A percentile compares a stretch with the other conserved stretches of the same genome.
phyloP scores from a whole-genome alignment of 768 basidiomycete species.

The Neoboletus subvelutipes region DNA sequence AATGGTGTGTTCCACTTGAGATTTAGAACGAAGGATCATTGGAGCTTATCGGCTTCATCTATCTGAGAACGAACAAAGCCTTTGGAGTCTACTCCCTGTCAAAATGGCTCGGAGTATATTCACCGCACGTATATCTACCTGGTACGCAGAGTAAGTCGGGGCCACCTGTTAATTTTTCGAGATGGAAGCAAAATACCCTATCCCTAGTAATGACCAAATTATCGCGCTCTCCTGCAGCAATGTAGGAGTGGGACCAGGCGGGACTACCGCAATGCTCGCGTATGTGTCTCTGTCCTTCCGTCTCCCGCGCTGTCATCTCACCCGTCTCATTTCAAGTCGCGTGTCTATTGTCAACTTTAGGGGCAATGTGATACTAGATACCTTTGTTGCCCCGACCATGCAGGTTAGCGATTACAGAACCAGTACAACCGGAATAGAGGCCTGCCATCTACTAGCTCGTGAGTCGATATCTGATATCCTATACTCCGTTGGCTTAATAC shows the following conservation, averaged over 20 bases:
- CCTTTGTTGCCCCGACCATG: conserved; percentile 64
- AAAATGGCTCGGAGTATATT: conserved; percentile 9
- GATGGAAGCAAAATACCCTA: conserved; percentile 35
- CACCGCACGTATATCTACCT: conserved; percentile 26
- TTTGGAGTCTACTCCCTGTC: conserved; percentile 17
- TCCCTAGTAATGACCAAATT: conserved; percentile 44
- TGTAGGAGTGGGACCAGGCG: conserved; percentile 80
- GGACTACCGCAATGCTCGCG: conserved; percentile 82
- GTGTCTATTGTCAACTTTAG: conserved; percentile 55
- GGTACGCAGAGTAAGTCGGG: conserved; percentile 17
- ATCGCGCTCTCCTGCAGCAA: conserved; percentile 63
- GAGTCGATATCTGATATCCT: conserved; percentile 13
- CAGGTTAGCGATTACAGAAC: conserved; percentile 75
- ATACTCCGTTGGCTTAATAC: neutral
- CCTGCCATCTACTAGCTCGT: conserved; percentile 42
- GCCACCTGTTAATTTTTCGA: conserved; percentile 14
- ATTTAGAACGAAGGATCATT: conserved; percentile 21
- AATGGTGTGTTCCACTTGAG: conserved; percentile 12
- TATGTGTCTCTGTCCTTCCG: conserved; percentile 38
- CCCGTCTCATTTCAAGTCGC: conserved; percentile 34
- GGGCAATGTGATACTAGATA: conserved; percentile 60
- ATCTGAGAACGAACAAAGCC: conserved; percentile 20
- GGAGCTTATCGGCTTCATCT: conserved; percentile 27
- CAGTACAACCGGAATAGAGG: conserved; percentile 54
- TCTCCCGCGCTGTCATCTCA: conserved; percentile 10